These are phyloP conservation scores for Fusarium setosum DNA, from an alignment of 2,329 filamentous ascomycete species.

Conservation along the genomic window DNA sequence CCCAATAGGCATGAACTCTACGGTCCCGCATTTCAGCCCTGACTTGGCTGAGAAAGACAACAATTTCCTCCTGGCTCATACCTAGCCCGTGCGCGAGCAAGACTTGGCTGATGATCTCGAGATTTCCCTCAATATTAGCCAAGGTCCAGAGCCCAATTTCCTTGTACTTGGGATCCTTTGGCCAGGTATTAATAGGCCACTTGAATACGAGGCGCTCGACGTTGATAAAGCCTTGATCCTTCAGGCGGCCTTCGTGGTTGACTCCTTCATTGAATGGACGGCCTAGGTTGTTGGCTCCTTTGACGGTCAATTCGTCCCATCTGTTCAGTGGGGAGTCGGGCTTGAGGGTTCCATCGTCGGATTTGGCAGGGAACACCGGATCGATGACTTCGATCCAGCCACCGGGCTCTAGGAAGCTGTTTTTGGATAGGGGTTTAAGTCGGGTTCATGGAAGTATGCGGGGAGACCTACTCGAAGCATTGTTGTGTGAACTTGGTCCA, in stretches of 20 bases:
- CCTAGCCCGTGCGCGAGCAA: slow-evolving; percentile 10
- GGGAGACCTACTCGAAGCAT: slow-evolving; percentile 24
- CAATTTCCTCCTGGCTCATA: slow-evolving; percentile 19
- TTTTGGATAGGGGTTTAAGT: no score
- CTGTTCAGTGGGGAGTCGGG: slow-evolving; percentile 1
- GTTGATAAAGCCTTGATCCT: slow-evolving; percentile 16
- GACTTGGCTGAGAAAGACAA: slow-evolving; percentile 8
- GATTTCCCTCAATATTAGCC: slow-evolving; percentile 15
- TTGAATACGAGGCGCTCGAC: slow-evolving; percentile 1
- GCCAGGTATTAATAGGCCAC: slow-evolving; percentile 25
- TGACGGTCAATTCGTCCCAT: slow-evolving; percentile 24
- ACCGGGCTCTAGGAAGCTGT: slow-evolving; percentile 13
- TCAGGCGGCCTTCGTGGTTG: slow-evolving; percentile 18
- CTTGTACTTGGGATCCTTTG: slow-evolving; percentile 23
- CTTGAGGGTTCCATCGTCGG: slow-evolving; percentile 23
- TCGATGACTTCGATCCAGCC: slow-evolving; percentile 35
- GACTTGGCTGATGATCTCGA: slow-evolving; percentile 10
- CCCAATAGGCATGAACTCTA: slow-evolving; percentile 18
- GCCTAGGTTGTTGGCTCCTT: slow-evolving; percentile 10
- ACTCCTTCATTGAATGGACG: slow-evolving; percentile 8
- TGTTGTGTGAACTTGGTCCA: slow-evolving; percentile 12
- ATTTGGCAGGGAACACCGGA: slow-evolving; percentile 26
- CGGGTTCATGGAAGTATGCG: no score
- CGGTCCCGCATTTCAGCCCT: slow-evolving; percentile 20
- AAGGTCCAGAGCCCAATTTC: slow-evolving; percentile 25